Conservation (phyloP, 768 basidiomycete species). For the Collybia sp. region DNA sequence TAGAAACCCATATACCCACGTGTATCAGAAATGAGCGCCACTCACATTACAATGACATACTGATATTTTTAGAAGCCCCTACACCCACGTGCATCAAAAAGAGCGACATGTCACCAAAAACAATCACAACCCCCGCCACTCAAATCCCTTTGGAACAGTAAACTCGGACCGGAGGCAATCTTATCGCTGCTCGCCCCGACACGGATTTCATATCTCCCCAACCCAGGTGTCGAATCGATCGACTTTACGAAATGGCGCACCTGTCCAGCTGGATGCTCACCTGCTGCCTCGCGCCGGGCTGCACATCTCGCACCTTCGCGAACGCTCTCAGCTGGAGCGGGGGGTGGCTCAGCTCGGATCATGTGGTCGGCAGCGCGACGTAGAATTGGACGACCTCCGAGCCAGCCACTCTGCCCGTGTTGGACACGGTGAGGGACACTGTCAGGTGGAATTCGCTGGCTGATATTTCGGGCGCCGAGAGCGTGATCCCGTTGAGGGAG, state of each 20-base stretch:
- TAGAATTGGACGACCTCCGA: slow-evolving; percentile 75
- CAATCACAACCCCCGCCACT: slow-evolving; percentile 61
- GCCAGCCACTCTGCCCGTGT: slow-evolving; percentile 57
- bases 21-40: too few relatives aligned
- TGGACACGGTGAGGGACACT: slow-evolving; percentile 50
- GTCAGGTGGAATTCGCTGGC: slow-evolving; percentile 40
- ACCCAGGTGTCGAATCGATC: slow-evolving; percentile 50
- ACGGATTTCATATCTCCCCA: slow-evolving; percentile 51
- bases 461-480: slow-evolving; percentile 37
- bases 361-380: slow-evolving; percentile 37
- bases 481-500: slow-evolving; percentile 42
- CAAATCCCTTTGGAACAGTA: slow-evolving; percentile 45
- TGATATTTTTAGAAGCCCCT: too few relatives aligned
- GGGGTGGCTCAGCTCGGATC: slow-evolving; percentile 51
- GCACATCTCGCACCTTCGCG: slow-evolving; percentile 46
- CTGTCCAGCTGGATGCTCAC: slow-evolving; percentile 50
- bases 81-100: too few relatives aligned
- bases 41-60: too few relatives aligned
- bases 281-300: slow-evolving; percentile 37
- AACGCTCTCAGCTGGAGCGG: slow-evolving; percentile 59
- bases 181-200: slow-evolving; percentile 53
- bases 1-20: too few relatives aligned
- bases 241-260: slow-evolving; percentile 67
- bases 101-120: too few relatives aligned
- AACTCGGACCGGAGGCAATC: slow-evolving; percentile 38